A percentile compares a stretch with the other conserved stretches of the same genome.
phyloP scores from a whole-genome alignment of 1,284 basidiomycete species.

The Singerocomus inundabilis region DNA sequence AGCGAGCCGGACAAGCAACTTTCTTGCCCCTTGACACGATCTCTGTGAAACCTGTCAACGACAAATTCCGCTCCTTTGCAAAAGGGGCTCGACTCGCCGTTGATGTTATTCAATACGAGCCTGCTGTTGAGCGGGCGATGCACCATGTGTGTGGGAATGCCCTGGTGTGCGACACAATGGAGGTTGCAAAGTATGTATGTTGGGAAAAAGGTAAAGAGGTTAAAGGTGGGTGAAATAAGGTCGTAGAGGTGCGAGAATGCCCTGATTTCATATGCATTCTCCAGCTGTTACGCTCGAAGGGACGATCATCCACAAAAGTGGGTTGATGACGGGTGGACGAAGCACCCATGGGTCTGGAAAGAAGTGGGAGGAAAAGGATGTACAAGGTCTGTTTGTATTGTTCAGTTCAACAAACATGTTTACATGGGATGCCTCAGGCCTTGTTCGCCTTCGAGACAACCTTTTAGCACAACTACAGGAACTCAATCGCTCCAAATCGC shows the following conservation, averaged over 20 bases:
- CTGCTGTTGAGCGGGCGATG: conserved; percentile 88
- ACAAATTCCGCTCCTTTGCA: conserved; percentile 90
- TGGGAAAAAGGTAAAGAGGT: conserved; percentile 96
- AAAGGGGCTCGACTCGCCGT: conserved; percentile 92
- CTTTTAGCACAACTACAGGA: conserved; percentile 81
- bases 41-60: conserved; percentile 90
- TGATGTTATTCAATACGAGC: conserved; percentile 90
- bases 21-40: conserved; percentile 98
- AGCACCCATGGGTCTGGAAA: conserved; percentile 70
- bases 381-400: conserved; percentile 59
- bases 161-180: conserved; percentile 93
- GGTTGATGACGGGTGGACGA: conserved; percentile 93
- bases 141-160: conserved; percentile 96
- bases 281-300: conserved; percentile 95
- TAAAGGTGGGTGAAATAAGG: conserved; percentile 64
- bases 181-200: conserved; percentile 85
- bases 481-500: conserved; percentile 77
- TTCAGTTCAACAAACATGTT: neutral
- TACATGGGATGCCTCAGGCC: conserved; percentile 43
- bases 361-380: conserved; percentile 93
- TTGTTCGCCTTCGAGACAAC: conserved; percentile 72
- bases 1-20: conserved; percentile 92
- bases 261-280: conserved; percentile 1
- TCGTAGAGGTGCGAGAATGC: neutral
- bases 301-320: conserved; percentile 96